Base-by-base conservation (phyloP, 805 yeast species). In the Scheffersomyces coipomensis region DNA sequence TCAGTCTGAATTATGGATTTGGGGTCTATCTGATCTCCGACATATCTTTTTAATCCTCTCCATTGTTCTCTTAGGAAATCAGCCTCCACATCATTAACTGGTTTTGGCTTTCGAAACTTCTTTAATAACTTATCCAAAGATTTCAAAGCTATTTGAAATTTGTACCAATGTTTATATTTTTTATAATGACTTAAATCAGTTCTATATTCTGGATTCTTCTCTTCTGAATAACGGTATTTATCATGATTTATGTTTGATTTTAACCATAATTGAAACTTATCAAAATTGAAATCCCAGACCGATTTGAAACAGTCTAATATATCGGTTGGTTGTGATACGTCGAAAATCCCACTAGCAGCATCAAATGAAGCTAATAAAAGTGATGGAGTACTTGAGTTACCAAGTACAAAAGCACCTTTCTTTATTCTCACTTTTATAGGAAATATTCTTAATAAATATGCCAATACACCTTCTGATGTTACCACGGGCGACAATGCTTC, bases 341-440 rank as follows among this genome's bases (percentile, higher is more conserved):
- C 97, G 2, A 83, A 42, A 0, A 68, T 39, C 0, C 88, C 89
- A 11, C 62, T 62, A 1, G 79, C 79, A 1, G 68, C 55, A 4
- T 74, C 68, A 50, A 73, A 83, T 7, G 88, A 81, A 3, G 75
- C 66, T 3, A 88, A 80, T 32, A 85, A 46, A 9, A 93, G 62
- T 1, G 90, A 78, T 1, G 93, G 83, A 0, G 97, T 88, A 12
- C 78, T 73, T 43, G 74, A 71, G 58, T 90, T 91, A 7, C 99
- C 99, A 16, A 88, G 52, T 1, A 88, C 84, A 19, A 88, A 35
- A 0, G 96, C 83, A 1, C 91, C 88, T 40, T 78, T 83, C 33
- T 68, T 75, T 10, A 87, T 66, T 6, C 66, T 60, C 2, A 88
- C 35, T 11, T 77, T 75, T 2, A 91, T 48, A 0, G 99, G 99